Evolutionary conservation across 2,329 filamentous ascomycete genomes (phyloP).

Genomic region (Chrysoporthe deuterocubensis): DNA sequence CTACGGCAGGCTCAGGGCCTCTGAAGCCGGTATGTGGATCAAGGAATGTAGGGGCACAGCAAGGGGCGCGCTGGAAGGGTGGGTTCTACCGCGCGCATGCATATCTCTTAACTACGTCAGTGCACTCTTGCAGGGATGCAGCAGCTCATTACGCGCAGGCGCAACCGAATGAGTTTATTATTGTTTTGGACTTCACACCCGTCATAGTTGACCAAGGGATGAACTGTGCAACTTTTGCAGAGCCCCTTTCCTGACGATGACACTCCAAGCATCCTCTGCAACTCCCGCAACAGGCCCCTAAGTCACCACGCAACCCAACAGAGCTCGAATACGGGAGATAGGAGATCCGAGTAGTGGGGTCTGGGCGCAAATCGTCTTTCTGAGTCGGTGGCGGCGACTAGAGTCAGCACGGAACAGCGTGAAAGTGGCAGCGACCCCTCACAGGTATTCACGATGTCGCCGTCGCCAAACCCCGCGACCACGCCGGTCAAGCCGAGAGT

Average conservation of each 20-base stretch:
- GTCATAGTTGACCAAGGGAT: constrained; percentile 11
- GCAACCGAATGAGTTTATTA: constrained; percentile 12
- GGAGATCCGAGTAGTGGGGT: background rate
- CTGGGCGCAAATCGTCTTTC: background rate
- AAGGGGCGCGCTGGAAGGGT: background rate
- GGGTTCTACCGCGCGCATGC: background rate
- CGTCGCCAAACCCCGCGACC: constrained; percentile 18
- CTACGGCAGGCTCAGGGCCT: background rate
- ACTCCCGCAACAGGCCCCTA: background rate
- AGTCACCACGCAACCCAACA: background rate
- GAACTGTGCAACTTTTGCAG: constrained; percentile 8
- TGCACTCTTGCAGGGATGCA: background rate
- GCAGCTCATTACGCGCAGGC: constrained; percentile 13
- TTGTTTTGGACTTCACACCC: constrained; percentile 9
- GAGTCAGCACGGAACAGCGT: background rate
- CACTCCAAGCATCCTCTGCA: background rate
- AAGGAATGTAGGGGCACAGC: background rate
- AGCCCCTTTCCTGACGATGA: background rate
- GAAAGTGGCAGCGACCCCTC: background rate
- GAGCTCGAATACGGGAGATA: background rate
- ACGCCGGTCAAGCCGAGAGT: constrained; percentile 31
- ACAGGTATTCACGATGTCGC: constrained; percentile 21
- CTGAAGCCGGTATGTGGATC: background rate
- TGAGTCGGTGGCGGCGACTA: background rate
- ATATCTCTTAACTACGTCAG: constrained; percentile 19